phyloP scores from a whole-genome alignment of 2,329 filamentous ascomycete genomes.

The Ilyonectria robusta region DNA sequence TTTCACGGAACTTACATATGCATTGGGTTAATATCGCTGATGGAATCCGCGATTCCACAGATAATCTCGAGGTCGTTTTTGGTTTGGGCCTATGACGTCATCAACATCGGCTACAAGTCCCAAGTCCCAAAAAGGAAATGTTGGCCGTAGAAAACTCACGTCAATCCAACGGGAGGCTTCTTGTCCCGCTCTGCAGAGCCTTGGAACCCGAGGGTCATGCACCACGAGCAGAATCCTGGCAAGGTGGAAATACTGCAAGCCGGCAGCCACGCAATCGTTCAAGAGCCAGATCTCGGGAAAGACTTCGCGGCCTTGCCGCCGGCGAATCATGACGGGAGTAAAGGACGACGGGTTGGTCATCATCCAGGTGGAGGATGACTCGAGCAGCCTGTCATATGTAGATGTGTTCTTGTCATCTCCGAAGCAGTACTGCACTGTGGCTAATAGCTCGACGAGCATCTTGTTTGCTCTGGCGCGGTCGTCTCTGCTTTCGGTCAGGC shows the following conservation, averaged over 20 bases:
- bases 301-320: conserved; percentile 1
- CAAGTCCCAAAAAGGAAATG: neutral
- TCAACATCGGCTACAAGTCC: neutral
- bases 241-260: conserved; percentile 48
- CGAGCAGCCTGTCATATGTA: conserved; percentile 38
- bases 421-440: conserved; percentile 47
- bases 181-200: conserved; percentile 38
- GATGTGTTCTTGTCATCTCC: conserved; percentile 34
- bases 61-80: conserved; percentile 44
- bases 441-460: conserved; percentile 44
- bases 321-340: conserved; percentile 39
- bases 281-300: conserved; percentile 47
- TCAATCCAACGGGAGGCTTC: conserved; percentile 33
- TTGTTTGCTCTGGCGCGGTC: conserved; percentile 39
- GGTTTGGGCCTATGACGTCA: conserved; percentile 34
- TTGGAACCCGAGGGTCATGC: conserved; percentile 45
- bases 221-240: conserved; percentile 45
- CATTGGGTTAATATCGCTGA: conserved; percentile 39
- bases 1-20: conserved; percentile 36
- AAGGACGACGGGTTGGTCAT: conserved; percentile 44
- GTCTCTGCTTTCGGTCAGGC: conserved; percentile 26
- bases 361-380: conserved; percentile 43
- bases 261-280: conserved; percentile 42
- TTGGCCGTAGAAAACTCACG: conserved; percentile 7
- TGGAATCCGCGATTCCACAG: conserved; percentile 45